Evolutionary conservation across 163 green algal species (phyloP).

Genomic region (Chloroidium sp.): DNA sequence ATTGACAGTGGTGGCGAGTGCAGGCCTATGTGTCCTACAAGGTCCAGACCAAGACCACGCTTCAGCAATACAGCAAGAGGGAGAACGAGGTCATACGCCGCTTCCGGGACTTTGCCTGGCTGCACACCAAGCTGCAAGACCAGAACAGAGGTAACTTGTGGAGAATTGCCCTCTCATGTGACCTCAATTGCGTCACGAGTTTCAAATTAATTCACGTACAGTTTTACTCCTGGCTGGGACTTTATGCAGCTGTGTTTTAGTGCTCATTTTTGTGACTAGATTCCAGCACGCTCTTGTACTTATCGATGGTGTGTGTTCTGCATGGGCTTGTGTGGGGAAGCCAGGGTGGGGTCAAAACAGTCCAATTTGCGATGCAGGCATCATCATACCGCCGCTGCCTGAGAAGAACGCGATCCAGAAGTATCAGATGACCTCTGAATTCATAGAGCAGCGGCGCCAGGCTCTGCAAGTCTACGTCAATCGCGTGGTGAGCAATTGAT

Average conservation of each 20-base stretch:
- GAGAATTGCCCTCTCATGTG: neutral
- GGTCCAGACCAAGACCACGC: slow-evolving; percentile 44
- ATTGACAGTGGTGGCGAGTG: slow-evolving; percentile 3
- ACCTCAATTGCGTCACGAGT: neutral
- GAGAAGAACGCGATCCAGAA: slow-evolving; percentile 91
- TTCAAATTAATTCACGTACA: too few relatives aligned
- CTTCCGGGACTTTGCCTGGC: slow-evolving; percentile 86
- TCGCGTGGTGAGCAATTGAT: slow-evolving; percentile 33
- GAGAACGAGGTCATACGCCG: slow-evolving; percentile 68
- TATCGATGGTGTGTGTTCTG: too few relatives aligned
- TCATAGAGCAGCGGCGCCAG: slow-evolving; percentile 73
- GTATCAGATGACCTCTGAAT: slow-evolving; percentile 79
- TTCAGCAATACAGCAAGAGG: slow-evolving; percentile 38
- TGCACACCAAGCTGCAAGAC: slow-evolving; percentile 60
- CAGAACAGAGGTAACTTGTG: slow-evolving; percentile 35
- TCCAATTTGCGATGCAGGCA: slow-evolving; percentile 27
- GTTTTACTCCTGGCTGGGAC: too few relatives aligned
- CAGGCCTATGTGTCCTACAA: slow-evolving; percentile 84
- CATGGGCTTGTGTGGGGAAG: too few relatives aligned
- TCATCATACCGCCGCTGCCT: slow-evolving; percentile 84
- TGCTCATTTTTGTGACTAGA: too few relatives aligned
- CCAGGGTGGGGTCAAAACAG: too few relatives aligned
- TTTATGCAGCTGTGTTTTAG: too few relatives aligned
- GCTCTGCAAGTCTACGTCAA: slow-evolving; percentile 73
- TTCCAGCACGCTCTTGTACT: too few relatives aligned